Base-by-base conservation (phyloP, 768 basidiomycete species). In the Xerocomellus amylosporus region DNA sequence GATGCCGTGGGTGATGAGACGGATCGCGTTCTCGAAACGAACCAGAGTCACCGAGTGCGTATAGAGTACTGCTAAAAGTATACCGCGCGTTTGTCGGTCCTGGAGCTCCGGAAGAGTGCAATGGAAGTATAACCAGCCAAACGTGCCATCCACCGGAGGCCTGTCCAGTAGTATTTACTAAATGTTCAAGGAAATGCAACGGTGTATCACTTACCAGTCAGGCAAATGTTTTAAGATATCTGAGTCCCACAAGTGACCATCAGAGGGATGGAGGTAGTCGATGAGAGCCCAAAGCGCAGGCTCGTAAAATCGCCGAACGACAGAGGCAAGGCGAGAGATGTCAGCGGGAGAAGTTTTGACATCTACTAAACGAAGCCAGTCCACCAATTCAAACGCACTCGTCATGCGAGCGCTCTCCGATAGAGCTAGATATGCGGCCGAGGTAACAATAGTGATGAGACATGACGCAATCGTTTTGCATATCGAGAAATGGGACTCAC, bases 331-430 rank as follows among this genome's bases (percentile, higher is more conserved):
- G 7, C 77, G 76, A 20, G 57, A 62, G 19, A 85, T 62, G 44
- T 84, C 75, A 0, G 60, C 56, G 1, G 69, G 13, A 14, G 64
- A 60, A 5, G 81, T 59, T 1, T 68, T 60, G 26, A 67, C 62
- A 14, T 74, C 73, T 2, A 75, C 61, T 1, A 87, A 68, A 36
- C 87, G 81, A 31, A 86, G 53, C 79, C 80, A 83, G 58, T 87
- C 86, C n/a, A 88, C 73, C 0, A 89, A 71, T 47, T 83, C 81
- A 41, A 74, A 81, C 1, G 84, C 85, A 28, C 72, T 59, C 1
- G 63, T 57, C 45, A 68, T 71, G 40, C 78, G 67, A 24, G 68
- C 69, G 3, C 49, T 49, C 38, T 68, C 68, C 3, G 72, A 67
- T 17, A 66, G 62, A 31, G 79, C 83, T 86, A 43, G n/a, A 55